A percentile compares a stretch with the other conserved stretches of the same genome.
phyloP scores from a whole-genome alignment of 2,329 filamentous ascomycete genomes.

The Bipolaris sorokiniana region DNA sequence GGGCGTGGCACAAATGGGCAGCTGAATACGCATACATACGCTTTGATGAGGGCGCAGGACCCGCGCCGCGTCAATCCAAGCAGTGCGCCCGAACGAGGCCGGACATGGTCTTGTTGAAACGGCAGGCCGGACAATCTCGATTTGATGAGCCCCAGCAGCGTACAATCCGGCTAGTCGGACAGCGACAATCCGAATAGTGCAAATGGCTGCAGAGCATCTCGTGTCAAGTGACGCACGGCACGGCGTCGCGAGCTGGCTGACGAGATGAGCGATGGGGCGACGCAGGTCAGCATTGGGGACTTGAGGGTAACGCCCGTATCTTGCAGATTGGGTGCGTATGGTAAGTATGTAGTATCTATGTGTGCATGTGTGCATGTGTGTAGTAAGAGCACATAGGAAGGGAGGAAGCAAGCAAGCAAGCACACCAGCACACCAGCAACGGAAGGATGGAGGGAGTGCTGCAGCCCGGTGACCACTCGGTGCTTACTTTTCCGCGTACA shows the following conservation, averaged over 20 bases:
- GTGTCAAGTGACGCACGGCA: constrained; percentile 13
- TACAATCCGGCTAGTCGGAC: constrained; percentile 20
- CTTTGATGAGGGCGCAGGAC: constrained; percentile 7
- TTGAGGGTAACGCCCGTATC: not conserved
- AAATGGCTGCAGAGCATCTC: constrained; percentile 15
- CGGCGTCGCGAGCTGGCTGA: constrained; percentile 14
- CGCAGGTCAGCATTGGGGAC: constrained; percentile 25
- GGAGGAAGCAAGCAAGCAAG: constrained; percentile 15
- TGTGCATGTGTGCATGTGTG: constrained; percentile 3
- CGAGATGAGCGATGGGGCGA: constrained; percentile 15
- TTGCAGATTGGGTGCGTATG: constrained; percentile 2
- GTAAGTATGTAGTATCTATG: not conserved
- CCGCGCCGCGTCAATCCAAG: constrained; percentile 9
- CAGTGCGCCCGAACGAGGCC: constrained; percentile 6
- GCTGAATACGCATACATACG: constrained; percentile 7
- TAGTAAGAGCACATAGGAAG: not conserved
- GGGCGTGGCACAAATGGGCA: constrained; percentile 38
- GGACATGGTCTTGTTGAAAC: constrained; percentile 32
- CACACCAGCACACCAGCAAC: not conserved
- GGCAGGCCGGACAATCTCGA: constrained; percentile 32
- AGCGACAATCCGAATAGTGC: constrained; percentile 20
- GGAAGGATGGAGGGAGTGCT: too few relatives aligned
- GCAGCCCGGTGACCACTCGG: constrained; percentile 22
- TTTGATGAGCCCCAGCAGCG: constrained; percentile 27
- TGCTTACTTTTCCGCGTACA: constrained; percentile 29